Conservation (phyloP, 2,329 filamentous ascomycete genomes). For the Xenoacremonium recifei region DNA sequence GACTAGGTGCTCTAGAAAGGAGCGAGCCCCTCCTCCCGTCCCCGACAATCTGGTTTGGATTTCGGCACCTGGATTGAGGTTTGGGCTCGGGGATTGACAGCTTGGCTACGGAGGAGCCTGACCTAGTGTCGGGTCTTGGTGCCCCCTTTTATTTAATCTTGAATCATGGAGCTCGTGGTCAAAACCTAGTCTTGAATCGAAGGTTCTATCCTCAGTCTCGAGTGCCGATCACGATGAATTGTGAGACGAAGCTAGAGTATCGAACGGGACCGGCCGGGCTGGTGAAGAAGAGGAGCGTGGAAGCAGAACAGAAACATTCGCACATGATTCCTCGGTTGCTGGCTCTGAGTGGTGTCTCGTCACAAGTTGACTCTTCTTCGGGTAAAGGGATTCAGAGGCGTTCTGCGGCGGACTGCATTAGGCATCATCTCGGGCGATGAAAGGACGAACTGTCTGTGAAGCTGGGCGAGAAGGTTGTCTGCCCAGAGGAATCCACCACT, state of each 20-base stretch:
- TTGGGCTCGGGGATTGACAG: background rate
- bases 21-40: background rate
- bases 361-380: background rate
- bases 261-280: background rate
- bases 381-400: background rate
- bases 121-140: background rate
- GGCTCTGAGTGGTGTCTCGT: background rate
- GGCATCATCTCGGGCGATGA: background rate
- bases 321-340: slow-evolving; percentile 5
- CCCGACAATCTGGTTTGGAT: background rate
- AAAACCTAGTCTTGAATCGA: slow-evolving; percentile 16
- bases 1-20: slow-evolving; percentile 12
- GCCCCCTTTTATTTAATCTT: slow-evolving; percentile 8
- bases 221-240: slow-evolving; percentile 20
- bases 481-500: background rate
- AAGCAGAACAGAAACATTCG: too few species aligned
- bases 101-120: background rate
- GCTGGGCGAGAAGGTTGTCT: background rate
- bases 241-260: background rate
- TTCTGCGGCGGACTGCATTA: background rate
- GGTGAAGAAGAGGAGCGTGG: background rate
- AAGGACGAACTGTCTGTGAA: background rate
- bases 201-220: slow-evolving; percentile 13
- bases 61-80: background rate
- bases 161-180: slow-evolving; percentile 3